Base-by-base conservation (phyloP, 148 eudicot species). In the Talinum fruticosum region DNA sequence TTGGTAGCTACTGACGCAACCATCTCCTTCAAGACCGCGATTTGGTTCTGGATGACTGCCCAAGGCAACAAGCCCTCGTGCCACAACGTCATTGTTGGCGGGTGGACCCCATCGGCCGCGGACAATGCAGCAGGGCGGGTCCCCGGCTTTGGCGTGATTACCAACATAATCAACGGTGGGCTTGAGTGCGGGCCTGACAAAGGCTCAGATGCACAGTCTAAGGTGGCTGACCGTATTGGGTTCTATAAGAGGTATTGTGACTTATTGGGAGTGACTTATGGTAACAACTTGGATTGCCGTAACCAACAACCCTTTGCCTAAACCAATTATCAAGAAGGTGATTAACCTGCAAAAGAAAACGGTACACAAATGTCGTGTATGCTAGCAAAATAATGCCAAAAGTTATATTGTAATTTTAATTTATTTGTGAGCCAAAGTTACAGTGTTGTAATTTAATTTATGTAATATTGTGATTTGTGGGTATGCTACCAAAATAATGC, bases 21-120 rank as follows among this genome's bases (percentile, higher is more conserved):
- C 30, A 67, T 86, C 10, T 85, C 90, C 57, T 88, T 88, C 83
- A 85, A 88, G 81, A 78, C 90, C 0, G 88, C 90, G 29, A 38
- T 85, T 16, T 88, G 87, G 90, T 88, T 85, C 29, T 85, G 90
- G 90, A 88, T 85, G 90, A 88, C 90, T 8, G 68, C 88, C 36
- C 87, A 88, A 53, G 72, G 62, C 10, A 82, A 80, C 38, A 88
- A 85, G 78, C 90, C 90, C 1, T 88, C 88, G 0, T 82, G 79
- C 73, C 90, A 88, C 68, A 66, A 68, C 57, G 87, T 88, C 75
- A 86, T 86, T 18, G 73, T 78, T 18, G 83, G 87, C 57, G 28
- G 41, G 0, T 85, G 87, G 87, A 72, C 72, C 4, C 90, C 90
- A 2, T 82, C 90, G 0, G 81, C 68, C 8, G 81, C 88, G 0